Percentiles rank a stretch among this genome's conserved stretches.
These are phyloP conservation scores for Colletotrichum shisoi DNA, from an alignment of 2,329 filamentous ascomycete genomes.

Conservation along the genomic window DNA sequence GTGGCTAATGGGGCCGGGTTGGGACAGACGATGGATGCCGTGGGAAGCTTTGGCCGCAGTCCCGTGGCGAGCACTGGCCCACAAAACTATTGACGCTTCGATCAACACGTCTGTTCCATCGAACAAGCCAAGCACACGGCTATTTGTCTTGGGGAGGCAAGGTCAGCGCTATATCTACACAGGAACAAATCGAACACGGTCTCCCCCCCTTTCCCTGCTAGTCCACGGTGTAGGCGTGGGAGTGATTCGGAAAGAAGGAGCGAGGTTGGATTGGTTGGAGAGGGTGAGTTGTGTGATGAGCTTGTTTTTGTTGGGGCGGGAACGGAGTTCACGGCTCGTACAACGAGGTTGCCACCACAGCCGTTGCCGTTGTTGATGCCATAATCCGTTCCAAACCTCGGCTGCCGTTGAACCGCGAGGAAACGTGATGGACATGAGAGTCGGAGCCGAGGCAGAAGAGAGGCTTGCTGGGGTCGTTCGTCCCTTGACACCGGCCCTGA, in stretches of 20 bases:
- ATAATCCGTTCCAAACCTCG: not conserved
- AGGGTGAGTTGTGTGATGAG: not conserved
- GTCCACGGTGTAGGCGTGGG: not conserved
- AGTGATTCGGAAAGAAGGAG: not conserved
- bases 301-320: constrained; percentile 27
- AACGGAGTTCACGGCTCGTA: not conserved
- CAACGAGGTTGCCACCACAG: not conserved
- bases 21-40: constrained; percentile 4
- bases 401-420: not conserved
- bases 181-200: not conserved
- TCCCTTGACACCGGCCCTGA: not conserved
- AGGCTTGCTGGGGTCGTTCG: constrained; percentile 2
- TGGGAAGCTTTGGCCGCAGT: not conserved
- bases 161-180: not conserved
- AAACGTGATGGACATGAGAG: not conserved
- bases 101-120: not conserved
- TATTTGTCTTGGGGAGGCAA: not conserved
- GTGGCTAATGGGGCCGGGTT: not conserved
- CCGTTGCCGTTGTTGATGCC: not conserved
- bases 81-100: constrained; percentile 9
- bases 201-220: not conserved
- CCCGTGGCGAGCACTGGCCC: not conserved
- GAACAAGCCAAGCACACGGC: not conserved
- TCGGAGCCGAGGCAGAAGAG: not conserved
- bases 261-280: constrained; percentile 2